Evolutionary conservation across 768 basidiomycete genomes (phyloP).

Genomic region (Trametes cingulata): DNA sequence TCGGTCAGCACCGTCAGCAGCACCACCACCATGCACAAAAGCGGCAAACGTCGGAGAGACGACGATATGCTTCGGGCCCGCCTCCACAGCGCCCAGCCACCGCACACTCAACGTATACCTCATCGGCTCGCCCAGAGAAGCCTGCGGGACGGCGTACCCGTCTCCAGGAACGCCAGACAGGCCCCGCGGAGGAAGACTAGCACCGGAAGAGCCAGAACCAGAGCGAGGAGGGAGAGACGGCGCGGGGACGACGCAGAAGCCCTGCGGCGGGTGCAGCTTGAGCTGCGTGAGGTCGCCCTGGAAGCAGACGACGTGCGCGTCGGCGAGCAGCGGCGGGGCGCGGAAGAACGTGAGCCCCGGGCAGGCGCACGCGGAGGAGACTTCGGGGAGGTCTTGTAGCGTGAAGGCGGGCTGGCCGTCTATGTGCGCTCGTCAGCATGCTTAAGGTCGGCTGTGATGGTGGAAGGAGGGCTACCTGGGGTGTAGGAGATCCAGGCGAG

Average conservation of each 20-base stretch:
- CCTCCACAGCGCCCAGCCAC: too few relatives aligned
- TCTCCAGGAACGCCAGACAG: background rate
- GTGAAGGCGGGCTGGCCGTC: too few relatives aligned
- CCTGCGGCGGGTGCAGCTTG: background rate
- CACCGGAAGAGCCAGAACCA: background rate
- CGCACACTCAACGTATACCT: too few relatives aligned
- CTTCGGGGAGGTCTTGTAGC: background rate
- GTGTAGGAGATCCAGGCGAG: background rate
- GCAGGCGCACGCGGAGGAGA: too few relatives aligned
- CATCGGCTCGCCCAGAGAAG: too few relatives aligned
- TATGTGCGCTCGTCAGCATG: too few relatives aligned
- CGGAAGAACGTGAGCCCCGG: too few relatives aligned
- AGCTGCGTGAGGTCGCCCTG: background rate
- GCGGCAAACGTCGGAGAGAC: too few relatives aligned
- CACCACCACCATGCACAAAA: too few relatives aligned
- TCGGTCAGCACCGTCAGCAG: too few relatives aligned
- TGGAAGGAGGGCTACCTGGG: background rate
- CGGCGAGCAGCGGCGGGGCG: background rate
- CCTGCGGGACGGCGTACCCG: background rate
- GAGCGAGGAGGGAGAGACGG: background rate
- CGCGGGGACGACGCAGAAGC: background rate
- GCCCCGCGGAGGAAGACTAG: background rate
- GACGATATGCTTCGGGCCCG: too few relatives aligned
- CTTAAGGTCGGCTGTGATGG: background rate
- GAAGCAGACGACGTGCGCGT: background rate